Evolutionary conservation across 202 grass and related monocot species (phyloP), one percentile per base, ranked within the genome.

Genomic region (Saccharum hybrid): DNA sequence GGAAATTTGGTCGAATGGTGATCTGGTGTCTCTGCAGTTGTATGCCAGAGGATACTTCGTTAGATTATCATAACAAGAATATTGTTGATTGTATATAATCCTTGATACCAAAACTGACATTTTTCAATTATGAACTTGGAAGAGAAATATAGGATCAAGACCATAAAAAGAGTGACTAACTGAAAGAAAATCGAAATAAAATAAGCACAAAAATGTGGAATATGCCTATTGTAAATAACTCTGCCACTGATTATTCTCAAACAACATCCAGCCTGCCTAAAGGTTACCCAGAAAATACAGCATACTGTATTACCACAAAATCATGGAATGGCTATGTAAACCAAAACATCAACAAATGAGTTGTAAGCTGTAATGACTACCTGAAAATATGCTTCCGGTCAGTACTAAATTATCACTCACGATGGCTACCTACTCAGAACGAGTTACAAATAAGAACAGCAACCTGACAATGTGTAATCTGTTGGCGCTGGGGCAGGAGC

Each of bases 1-100:
- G 96, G 93, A 77, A 98, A 98, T 83, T 86, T 95, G 30, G 81
- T 65, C 75, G 87, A 76, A 84, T 77, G 90, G 76, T 88, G 85
- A 54, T 84, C 75, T 84, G 72, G 80, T 40, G 71, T 86, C 2
- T 94, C 96, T 99, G 91, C 72, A 87, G 67, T 73, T 60, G 43
- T 75, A 81, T 72, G 69, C 8, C 64, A 92, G 42, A 83, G n/a
- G 56, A 76, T 70, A 78, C 40, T 64, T 23, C 26, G 56, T 84
- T 63, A 91, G 45, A 40, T 40, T 80, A 59, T 75, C 23, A 83
- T 39, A 69, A 61, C 36, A 82, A 68, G 39, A 79, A 79, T 56
- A 79, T 49, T 59, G 19, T 57, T 71, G 3, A 64, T 36, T 54
- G 46, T 31, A 81, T 30, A 23, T 65, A 31, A 14, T 72, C 52